phyloP scores from a whole-genome alignment of 805 yeast genomes.

The Metschnikowia borealis region DNA sequence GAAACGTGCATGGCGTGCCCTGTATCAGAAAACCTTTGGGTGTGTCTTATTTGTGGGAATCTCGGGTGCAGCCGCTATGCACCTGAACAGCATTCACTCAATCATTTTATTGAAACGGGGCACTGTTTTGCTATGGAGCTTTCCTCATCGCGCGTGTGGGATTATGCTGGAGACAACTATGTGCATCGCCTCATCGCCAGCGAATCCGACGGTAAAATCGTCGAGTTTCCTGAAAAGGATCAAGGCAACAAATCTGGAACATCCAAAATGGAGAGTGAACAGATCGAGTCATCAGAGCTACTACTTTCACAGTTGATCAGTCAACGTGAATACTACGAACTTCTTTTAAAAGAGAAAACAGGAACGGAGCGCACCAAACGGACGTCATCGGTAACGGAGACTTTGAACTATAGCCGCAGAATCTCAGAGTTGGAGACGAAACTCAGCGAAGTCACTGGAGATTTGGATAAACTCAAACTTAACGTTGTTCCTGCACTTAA shows the following conservation, averaged over 20 bases:
- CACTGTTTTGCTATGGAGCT: constrained; percentile 93
- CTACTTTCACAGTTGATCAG: constrained; percentile 78
- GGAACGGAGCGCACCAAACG: constrained; percentile 10
- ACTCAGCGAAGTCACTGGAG: constrained; percentile 16
- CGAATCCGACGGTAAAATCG: constrained; percentile 84
- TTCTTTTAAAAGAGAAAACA: constrained; percentile 25
- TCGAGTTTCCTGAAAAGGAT: constrained; percentile 55
- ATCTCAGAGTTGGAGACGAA: constrained; percentile 25
- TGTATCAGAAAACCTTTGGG: constrained; percentile 67
- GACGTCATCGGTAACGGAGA: constrained; percentile 13
- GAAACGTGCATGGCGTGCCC: constrained; percentile 55
- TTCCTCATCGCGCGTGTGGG: constrained; percentile 86
- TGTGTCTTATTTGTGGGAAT: constrained; percentile 85
- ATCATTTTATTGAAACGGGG: constrained; percentile 70
- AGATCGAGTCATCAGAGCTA: constrained; percentile 71
- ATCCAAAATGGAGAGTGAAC: constrained; percentile 7
- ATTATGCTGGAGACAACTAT: constrained; percentile 85
- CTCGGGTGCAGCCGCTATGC: constrained; percentile 87
- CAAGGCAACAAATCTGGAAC: constrained; percentile 1
- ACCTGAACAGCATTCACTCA: constrained; percentile 77
- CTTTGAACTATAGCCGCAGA: not conserved
- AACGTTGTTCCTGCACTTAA: constrained; percentile 32
- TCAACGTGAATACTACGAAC: constrained; percentile 79
- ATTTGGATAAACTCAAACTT: constrained; percentile 19
- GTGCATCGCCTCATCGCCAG: constrained; percentile 84